Conservation (phyloP, 1,139 yeast species). For the Casaregolazyma lundiana region DNA sequence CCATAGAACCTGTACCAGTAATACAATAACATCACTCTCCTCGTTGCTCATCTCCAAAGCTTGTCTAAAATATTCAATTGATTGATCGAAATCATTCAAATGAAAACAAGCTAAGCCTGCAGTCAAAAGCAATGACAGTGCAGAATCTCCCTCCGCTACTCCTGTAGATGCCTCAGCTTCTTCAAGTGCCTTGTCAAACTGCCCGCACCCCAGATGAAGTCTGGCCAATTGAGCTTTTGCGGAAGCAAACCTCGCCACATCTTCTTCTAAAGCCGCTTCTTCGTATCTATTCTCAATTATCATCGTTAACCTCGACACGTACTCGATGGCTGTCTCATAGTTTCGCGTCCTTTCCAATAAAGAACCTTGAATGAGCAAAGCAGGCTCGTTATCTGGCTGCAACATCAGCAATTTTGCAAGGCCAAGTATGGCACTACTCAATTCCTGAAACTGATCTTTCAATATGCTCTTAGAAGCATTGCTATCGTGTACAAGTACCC, state of each 20-base stretch:
- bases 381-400: conserved; percentile 60
- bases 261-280: conserved; percentile 44
- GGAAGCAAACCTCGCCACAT: conserved; percentile 48
- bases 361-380: conserved; percentile 46
- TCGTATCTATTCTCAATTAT: conserved; percentile 60
- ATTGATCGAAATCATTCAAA: conserved; percentile 52
- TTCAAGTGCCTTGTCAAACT: conserved; percentile 57
- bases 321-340: conserved; percentile 48
- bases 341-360: conserved; percentile 64
- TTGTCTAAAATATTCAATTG: conserved; percentile 61
- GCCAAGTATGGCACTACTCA: conserved; percentile 58
- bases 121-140: conserved; percentile 60
- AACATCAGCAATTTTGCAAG: conserved; percentile 66
- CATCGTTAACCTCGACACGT: conserved; percentile 45
- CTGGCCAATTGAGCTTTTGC: conserved; percentile 71
- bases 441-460: conserved; percentile 14
- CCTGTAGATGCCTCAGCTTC: conserved; percentile 55
- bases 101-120: conserved; percentile 69
- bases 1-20: conserved; percentile 75
- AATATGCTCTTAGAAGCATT: conserved; percentile 12
- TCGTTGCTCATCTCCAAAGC: conserved; percentile 54
- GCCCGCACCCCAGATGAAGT: conserved; percentile 53
- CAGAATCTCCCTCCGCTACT: conserved; percentile 38
- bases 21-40: conserved; percentile 59
- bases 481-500: conserved; percentile 47